Percentiles rank a stretch among this genome's conserved stretches.
These are phyloP conservation scores for Magnaporthiopsis poae DNA, from an alignment of 2,329 filamentous ascomycete genomes.

Conservation along the genomic window DNA sequence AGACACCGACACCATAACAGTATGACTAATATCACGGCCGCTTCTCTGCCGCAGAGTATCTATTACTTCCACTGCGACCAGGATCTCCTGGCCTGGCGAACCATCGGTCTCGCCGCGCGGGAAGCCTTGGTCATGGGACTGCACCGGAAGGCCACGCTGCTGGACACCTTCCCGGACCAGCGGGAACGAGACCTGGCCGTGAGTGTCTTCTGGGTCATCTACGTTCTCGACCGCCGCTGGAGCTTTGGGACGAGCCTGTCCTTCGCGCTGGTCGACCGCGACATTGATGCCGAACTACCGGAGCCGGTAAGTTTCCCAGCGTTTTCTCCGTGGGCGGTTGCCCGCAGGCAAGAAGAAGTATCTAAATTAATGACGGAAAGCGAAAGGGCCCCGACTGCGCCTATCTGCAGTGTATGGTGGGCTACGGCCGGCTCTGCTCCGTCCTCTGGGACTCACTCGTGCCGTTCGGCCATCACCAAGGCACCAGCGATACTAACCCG, in stretches of 20 bases:
- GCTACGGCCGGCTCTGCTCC: slow-evolving; percentile 35
- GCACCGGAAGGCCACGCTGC: slow-evolving; percentile 33
- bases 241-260: slow-evolving; percentile 41
- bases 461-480: slow-evolving; percentile 22
- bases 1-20: not conserved
- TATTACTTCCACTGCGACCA: slow-evolving; percentile 38
- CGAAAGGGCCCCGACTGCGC: not conserved
- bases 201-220: slow-evolving; percentile 40
- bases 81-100: slow-evolving; percentile 38
- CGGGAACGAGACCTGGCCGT: slow-evolving; percentile 22
- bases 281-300: slow-evolving; percentile 38
- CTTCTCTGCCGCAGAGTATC: slow-evolving; percentile 14
- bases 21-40: not conserved
- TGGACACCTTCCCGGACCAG: slow-evolving; percentile 24
- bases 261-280: slow-evolving; percentile 36
- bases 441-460: slow-evolving; percentile 36
- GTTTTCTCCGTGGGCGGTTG: slow-evolving; percentile 55
- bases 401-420: slow-evolving; percentile 38
- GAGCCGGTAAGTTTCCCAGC: slow-evolving; percentile 25
- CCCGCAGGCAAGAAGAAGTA: too few relatives aligned
- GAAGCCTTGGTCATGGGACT: slow-evolving; percentile 39
- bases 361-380: slow-evolving; percentile 55
- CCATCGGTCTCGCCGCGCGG: slow-evolving; percentile 36
- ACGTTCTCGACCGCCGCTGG: slow-evolving; percentile 41
- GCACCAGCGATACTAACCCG: slow-evolving; percentile 20